A percentile compares a stretch with the other conserved stretches of the same genome.
Evolutionary conservation across 2,329 filamentous ascomycete genomes (phyloP).

Genomic region (Claviceps cyperi): DNA sequence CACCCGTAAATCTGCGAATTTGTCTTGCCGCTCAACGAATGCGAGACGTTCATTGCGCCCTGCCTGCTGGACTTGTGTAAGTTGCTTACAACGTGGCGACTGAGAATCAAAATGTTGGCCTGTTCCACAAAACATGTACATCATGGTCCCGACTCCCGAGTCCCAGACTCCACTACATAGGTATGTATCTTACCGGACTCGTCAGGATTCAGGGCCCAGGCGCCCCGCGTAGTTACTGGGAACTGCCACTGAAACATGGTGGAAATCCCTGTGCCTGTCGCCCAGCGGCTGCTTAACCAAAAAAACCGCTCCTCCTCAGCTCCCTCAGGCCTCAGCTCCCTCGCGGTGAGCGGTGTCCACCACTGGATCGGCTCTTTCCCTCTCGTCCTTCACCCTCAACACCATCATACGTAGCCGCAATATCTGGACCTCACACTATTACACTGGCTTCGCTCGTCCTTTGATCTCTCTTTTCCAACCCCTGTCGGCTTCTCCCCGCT

Average conservation of each 20-base stretch:
- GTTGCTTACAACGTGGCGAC: too few species aligned
- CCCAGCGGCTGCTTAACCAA: background rate
- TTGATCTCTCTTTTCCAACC: background rate
- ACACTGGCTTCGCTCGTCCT: background rate
- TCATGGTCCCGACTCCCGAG: too few species aligned
- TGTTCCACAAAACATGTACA: too few species aligned
- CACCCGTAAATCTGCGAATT: too few species aligned
- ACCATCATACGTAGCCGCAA: background rate
- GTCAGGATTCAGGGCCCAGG: too few species aligned
- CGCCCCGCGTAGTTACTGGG: too few species aligned
- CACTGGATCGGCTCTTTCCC: background rate
- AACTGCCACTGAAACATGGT: background rate
- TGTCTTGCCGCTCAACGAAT: too few species aligned
- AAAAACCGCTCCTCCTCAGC: background rate
- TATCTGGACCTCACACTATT: background rate
- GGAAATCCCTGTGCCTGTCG: background rate
- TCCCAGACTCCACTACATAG: too few species aligned
- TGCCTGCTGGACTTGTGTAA: too few species aligned
- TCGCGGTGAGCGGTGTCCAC: background rate
- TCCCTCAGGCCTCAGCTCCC: background rate
- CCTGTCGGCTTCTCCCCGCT: background rate
- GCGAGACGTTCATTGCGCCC: too few species aligned
- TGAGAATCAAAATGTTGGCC: too few species aligned
- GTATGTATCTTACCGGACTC: too few species aligned
- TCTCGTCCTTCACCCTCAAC: background rate